phyloP scores from a whole-genome alignment of 495 filamentous ascomycete species.

The Aspergillus funiculosus region DNA sequence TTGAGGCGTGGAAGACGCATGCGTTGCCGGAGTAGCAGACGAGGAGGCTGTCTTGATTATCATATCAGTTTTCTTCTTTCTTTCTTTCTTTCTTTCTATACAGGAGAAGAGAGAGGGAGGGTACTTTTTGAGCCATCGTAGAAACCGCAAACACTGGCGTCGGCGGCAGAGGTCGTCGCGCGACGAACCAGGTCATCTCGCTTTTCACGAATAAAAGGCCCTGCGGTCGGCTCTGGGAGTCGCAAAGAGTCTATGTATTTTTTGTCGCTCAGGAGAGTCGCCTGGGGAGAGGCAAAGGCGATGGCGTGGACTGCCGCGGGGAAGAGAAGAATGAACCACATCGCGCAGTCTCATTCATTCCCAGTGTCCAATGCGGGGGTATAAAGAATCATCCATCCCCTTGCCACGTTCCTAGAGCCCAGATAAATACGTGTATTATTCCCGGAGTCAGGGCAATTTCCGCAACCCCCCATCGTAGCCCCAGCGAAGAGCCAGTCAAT shows the following conservation, averaged over 20 bases:
- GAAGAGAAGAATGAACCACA: background rate
- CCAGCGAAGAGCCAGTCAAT: no score
- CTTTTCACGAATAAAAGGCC: background rate
- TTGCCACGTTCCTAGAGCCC: no score
- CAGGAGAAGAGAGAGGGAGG: background rate
- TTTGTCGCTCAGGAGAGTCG: background rate
- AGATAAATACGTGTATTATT: no score
- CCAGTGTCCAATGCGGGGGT: no score
- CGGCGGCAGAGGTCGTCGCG: constrained; percentile 1
- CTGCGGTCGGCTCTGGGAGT: background rate
- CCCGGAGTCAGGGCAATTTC: no score
- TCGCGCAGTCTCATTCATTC: no score
- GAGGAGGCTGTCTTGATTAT: background rate
- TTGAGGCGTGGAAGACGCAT: constrained; percentile 11
- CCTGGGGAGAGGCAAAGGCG: background rate
- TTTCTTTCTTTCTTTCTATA: background rate
- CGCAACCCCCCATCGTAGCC: no score
- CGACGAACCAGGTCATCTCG: background rate
- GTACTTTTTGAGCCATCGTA: background rate
- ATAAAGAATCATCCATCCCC: no score
- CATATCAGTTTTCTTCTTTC: background rate
- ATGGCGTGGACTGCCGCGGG: background rate
- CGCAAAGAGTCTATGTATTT: background rate
- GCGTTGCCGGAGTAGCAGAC: constrained; percentile 1
- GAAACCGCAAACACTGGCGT: constrained; percentile 10